Conservation (phyloP, 345 rosid genomes). For the Camelina hispida region DNA sequence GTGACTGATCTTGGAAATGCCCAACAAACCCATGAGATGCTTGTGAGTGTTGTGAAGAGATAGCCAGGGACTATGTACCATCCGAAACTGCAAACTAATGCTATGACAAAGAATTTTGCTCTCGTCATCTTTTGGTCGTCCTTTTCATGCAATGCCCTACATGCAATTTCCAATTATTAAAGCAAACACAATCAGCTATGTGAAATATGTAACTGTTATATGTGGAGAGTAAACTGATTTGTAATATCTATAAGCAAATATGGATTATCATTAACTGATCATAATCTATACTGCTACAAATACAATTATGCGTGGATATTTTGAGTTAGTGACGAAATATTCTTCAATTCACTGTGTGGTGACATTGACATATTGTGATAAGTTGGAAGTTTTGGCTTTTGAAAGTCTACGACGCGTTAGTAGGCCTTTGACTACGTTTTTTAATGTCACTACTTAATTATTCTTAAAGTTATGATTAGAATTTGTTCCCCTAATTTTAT, state of each 20-base stretch:
- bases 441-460: neutral
- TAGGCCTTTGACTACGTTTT: neutral
- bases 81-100: constrained; percentile 68
- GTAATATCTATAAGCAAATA: neutral
- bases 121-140: constrained; percentile 71
- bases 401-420: no score
- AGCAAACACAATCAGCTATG: neutral
- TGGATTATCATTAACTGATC: no score
- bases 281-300: no score
- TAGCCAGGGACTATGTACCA: constrained; percentile 84
- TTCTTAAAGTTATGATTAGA: neutral
- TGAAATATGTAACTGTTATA: neutral
- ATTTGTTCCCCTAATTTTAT: neutral
- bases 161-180: no score
- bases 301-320: no score
- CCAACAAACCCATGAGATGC: constrained; percentile 93
- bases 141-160: constrained; percentile 90
- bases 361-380: neutral
- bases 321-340: neutral
- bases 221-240: neutral
- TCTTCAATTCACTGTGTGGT: neutral
- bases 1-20: constrained; percentile 76
- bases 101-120: constrained; percentile 84
- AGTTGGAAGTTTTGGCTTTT: neutral
- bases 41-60: constrained; percentile 77